phyloP scores from a whole-genome alignment of 2,329 filamentous ascomycete genomes.

The Sordariomycetes sp. region DNA sequence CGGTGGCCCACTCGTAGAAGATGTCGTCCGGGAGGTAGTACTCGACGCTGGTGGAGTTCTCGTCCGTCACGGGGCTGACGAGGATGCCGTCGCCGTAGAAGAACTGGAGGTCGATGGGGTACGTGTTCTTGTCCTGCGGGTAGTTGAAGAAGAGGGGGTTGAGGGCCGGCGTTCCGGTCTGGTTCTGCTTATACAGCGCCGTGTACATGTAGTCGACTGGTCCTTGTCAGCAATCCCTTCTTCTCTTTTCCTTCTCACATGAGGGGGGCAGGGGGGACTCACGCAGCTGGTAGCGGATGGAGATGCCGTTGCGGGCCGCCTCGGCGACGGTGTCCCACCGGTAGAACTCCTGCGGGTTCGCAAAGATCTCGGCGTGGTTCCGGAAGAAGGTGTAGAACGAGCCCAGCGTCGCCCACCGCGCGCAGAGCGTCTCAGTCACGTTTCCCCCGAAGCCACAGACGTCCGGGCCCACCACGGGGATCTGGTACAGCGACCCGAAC shows the following conservation, averaged over 20 bases:
- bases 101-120: conserved; percentile 32
- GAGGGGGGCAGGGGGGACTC: neutral
- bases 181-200: conserved; percentile 47
- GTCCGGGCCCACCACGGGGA: conserved; percentile 58
- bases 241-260: too few relatives aligned
- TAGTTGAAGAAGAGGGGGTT: conserved; percentile 63
- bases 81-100: conserved; percentile 33
- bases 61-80: conserved; percentile 30
- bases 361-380: conserved; percentile 45
- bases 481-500: conserved; percentile 45
- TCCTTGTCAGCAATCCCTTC: neutral
- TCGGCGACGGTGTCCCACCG: conserved; percentile 49
- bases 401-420: conserved; percentile 55
- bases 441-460: conserved; percentile 63
- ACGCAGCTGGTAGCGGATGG: conserved; percentile 53
- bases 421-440: conserved; percentile 49
- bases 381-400: conserved; percentile 61
- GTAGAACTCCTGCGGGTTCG: conserved; percentile 52
- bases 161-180: conserved; percentile 51
- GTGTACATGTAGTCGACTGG: conserved; percentile 71
- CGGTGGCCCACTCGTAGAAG: conserved; percentile 40
- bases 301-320: conserved; percentile 56
- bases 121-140: conserved; percentile 32
- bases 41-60: conserved; percentile 26
- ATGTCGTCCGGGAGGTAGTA: conserved; percentile 36